These are phyloP conservation scores for Bombardia bombarda DNA, from an alignment of 495 filamentous ascomycete species.

Conservation along the genomic window DNA sequence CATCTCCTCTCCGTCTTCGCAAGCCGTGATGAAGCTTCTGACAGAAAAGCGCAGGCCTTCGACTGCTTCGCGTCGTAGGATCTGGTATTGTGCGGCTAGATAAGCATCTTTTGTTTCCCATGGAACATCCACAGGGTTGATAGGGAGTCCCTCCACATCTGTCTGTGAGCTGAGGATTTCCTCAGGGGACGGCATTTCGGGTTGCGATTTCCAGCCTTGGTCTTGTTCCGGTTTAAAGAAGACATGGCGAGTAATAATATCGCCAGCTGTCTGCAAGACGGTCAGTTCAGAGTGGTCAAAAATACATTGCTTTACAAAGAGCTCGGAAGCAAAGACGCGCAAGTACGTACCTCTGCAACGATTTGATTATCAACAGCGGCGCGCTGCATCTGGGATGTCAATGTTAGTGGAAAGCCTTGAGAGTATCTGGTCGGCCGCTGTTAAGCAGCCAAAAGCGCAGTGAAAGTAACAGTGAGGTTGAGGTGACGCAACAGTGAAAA, in stretches of 20 bases:
- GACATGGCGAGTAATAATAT: background rate
- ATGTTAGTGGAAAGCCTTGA: too few relatives aligned
- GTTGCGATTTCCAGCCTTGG: constrained; percentile 29
- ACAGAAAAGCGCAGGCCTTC: constrained; percentile 54
- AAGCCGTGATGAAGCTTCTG: constrained; percentile 19
- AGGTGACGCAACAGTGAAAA: too few relatives aligned
- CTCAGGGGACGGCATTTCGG: constrained; percentile 35
- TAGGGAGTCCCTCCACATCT: constrained; percentile 27
- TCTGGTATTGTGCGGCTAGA: constrained; percentile 54
- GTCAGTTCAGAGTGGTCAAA: background rate
- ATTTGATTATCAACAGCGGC: too few relatives aligned
- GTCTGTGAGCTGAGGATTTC: constrained; percentile 28
- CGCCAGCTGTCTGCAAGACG: constrained; percentile 4
- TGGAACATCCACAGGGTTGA: constrained; percentile 26
- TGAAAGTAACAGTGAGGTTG: too few relatives aligned
- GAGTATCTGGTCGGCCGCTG: too few relatives aligned
- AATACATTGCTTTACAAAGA: too few relatives aligned
- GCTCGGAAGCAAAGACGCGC: too few relatives aligned
- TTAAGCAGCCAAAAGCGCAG: too few relatives aligned
- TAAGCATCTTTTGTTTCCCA: constrained; percentile 45
- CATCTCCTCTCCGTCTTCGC: constrained; percentile 37
- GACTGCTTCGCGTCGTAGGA: constrained; percentile 58
- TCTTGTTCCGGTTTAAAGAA: background rate
- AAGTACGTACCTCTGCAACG: background rate
- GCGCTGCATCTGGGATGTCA: too few relatives aligned